Percentiles rank a stretch among this genome's conserved stretches.
phyloP scores from a whole-genome alignment of 2,329 filamentous ascomycete genomes.

The Lecanosticta acicola region DNA sequence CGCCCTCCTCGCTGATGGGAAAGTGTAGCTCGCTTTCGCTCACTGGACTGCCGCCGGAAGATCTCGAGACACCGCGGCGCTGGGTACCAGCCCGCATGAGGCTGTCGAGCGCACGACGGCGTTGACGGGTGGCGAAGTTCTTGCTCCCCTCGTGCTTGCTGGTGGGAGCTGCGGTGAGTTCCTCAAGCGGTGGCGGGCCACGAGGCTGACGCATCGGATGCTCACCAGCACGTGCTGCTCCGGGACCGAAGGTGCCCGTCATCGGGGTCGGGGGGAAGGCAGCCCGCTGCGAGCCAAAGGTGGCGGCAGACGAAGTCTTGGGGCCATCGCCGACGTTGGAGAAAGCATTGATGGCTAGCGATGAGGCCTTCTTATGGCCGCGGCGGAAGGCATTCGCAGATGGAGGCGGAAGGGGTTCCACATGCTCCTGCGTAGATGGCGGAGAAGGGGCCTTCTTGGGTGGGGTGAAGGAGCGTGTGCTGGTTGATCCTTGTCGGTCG shows the following conservation, averaged over 20 bases:
- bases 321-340: constrained; percentile 58
- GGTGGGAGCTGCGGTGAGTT: constrained; percentile 83
- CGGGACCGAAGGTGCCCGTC: constrained; percentile 84
- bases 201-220: constrained; percentile 90
- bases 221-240: constrained; percentile 86
- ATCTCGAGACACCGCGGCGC: constrained; percentile 65
- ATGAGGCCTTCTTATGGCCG: constrained; percentile 83
- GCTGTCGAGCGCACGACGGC: constrained; percentile 85
- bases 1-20: constrained; percentile 59
- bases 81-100: constrained; percentile 84
- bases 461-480: constrained; percentile 58
- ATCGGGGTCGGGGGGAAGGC: constrained; percentile 70
- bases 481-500: constrained; percentile 47
- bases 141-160: constrained; percentile 91
- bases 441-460: constrained; percentile 62
- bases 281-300: constrained; percentile 40
- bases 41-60: constrained; percentile 63
- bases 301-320: constrained; percentile 58
- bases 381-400: constrained; percentile 90
- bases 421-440: constrained; percentile 50
- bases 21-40: constrained; percentile 71
- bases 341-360: constrained; percentile 56
- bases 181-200: constrained; percentile 84
- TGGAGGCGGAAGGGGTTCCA: constrained; percentile 72
- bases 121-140: constrained; percentile 91